A percentile compares a stretch with the other conserved stretches of the same genome.
Evolutionary conservation across 2,329 filamentous ascomycete species (phyloP).

Genomic region (Exophiala bonariae): DNA sequence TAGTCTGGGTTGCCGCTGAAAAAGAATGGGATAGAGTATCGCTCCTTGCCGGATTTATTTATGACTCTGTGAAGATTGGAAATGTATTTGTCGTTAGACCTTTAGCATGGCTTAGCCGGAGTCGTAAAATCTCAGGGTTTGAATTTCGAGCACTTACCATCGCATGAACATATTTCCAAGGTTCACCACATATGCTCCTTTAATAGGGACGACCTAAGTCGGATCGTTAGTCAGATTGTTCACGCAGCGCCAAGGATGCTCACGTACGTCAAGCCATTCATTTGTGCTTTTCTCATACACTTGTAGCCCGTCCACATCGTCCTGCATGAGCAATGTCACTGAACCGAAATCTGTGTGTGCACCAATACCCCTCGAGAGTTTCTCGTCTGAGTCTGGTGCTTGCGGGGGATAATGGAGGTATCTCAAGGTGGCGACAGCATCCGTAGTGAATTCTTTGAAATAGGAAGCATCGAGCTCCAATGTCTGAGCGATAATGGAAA

Average conservation of each 20-base stretch:
- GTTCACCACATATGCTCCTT: constrained; percentile 32
- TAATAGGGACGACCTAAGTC: constrained; percentile 28
- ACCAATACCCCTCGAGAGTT: constrained; percentile 26
- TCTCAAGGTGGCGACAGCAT: constrained; percentile 29
- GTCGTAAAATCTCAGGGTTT: not conserved
- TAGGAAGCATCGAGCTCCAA: constrained; percentile 19
- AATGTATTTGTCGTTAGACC: constrained; percentile 31
- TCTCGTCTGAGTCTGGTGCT: constrained; percentile 23
- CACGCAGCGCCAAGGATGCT: not conserved
- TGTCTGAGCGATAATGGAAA: constrained; percentile 21
- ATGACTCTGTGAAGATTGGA: constrained; percentile 34
- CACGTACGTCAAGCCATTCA: constrained; percentile 29
- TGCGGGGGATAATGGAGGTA: constrained; percentile 33
- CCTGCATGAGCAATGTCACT: constrained; percentile 34
- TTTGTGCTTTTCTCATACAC: constrained; percentile 27
- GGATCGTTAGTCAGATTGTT: constrained; percentile 22
- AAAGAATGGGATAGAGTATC: constrained; percentile 34
- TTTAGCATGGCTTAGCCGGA: not conserved
- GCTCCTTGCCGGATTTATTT: constrained; percentile 29
- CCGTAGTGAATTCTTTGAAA: constrained; percentile 27
- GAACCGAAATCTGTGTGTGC: constrained; percentile 36
- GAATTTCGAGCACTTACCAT: constrained; percentile 18
- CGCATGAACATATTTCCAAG: constrained; percentile 33
- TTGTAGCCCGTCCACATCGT: constrained; percentile 29
- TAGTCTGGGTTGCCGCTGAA: constrained; percentile 47